Evolutionary conservation across 1,284 basidiomycete species (phyloP).

Genomic region (Coniophora puteana): DNA sequence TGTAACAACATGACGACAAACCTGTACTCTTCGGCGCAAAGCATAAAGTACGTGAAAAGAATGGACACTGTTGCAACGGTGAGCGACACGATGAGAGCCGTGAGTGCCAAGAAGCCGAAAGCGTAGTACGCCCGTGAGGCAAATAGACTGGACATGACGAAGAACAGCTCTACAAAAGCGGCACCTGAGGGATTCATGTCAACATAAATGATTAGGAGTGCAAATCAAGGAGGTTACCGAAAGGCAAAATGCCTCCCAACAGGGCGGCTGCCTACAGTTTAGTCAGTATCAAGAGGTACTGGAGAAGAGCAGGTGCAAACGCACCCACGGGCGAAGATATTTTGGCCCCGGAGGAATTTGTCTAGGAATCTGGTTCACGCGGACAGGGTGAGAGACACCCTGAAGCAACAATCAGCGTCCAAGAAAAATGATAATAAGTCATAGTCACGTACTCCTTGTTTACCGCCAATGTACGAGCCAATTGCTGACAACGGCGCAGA

Average conservation of each 20-base stretch:
- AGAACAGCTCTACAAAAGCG: conserved; percentile 95
- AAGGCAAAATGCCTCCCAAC: conserved; percentile 89
- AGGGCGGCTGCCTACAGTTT: conserved; percentile 63
- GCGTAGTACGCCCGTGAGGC: conserved; percentile 94
- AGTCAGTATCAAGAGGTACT: conserved; percentile 12
- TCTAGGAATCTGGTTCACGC: conserved; percentile 90
- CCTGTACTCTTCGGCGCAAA: conserved; percentile 96
- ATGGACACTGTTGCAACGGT: conserved; percentile 91
- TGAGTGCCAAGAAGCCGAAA: conserved; percentile 92
- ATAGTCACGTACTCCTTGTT: conserved; percentile 69
- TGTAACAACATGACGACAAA: conserved; percentile 25
- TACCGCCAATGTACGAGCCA: conserved; percentile 78
- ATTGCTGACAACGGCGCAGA: conserved; percentile 81
- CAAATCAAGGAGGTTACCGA: conserved; percentile 47
- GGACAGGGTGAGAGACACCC: conserved; percentile 76
- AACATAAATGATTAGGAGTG: conserved; percentile 3
- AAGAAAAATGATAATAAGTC: conserved; percentile 5
- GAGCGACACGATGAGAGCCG: conserved; percentile 79
- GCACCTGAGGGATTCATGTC: conserved; percentile 58
- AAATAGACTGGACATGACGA: conserved; percentile 90
- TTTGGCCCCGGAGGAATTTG: conserved; percentile 87
- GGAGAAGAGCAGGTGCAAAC: conserved; percentile 15
- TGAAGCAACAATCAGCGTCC: conserved; percentile 25
- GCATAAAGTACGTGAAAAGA: conserved; percentile 87
- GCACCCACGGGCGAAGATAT: conserved; percentile 77